Conservation (phyloP, 768 basidiomycete species). For the Hericium alpestre region DNA sequence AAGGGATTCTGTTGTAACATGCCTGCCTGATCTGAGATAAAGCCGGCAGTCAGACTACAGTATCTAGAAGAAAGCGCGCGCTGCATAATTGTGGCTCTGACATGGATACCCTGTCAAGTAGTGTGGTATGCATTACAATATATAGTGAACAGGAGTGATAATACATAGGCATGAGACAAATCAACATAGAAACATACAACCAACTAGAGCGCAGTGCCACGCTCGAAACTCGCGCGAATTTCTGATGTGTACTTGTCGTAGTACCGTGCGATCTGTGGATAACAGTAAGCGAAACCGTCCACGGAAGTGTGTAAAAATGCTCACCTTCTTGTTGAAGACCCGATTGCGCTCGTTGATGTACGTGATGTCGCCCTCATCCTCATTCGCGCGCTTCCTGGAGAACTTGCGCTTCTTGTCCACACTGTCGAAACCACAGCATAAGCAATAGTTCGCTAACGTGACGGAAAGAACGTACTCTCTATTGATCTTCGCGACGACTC, state of each 20-base stretch:
- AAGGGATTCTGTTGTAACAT: too few species aligned
- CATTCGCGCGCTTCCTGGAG: slow-evolving; percentile 81
- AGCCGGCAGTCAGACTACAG: too few species aligned
- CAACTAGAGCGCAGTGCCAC: slow-evolving; percentile 80
- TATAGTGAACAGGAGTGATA: too few species aligned
- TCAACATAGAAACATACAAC: too few species aligned
- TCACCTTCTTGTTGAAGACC: slow-evolving; percentile 95
- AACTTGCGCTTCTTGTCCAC: slow-evolving; percentile 86
- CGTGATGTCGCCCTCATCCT: slow-evolving; percentile 91
- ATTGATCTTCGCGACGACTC: slow-evolving; percentile 86
- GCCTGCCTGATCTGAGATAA: too few species aligned
- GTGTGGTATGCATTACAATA: too few species aligned
- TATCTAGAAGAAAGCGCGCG: too few species aligned
- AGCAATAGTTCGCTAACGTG: not conserved
- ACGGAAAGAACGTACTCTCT: slow-evolving; percentile 56
- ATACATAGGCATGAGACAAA: too few species aligned
- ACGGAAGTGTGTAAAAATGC: slow-evolving; percentile 4
- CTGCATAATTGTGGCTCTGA: too few species aligned
- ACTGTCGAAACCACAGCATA: slow-evolving; percentile 26
- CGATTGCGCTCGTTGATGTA: slow-evolving; percentile 99
- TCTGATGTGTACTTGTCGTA: slow-evolving; percentile 96
- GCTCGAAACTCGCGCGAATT: slow-evolving; percentile 95
- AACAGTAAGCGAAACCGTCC: not conserved
- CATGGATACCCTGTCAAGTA: too few species aligned
- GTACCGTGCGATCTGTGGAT: slow-evolving; percentile 72